Base-by-base conservation (phyloP, 352 stramenopile species). In the Globisporangium nodosum region DNA sequence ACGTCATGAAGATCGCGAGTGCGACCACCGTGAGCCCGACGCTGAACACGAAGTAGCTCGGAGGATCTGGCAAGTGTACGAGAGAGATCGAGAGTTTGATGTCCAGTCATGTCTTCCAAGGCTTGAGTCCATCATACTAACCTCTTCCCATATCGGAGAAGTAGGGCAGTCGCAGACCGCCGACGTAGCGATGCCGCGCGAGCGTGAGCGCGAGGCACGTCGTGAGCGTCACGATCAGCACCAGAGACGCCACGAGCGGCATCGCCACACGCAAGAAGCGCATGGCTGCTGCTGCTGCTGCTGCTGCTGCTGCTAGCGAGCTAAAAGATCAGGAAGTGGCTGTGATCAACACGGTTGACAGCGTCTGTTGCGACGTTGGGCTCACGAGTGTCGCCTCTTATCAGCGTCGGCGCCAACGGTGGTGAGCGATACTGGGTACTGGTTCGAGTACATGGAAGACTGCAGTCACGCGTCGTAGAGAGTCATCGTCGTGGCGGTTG, bases 121-220 rank as follows among this genome's bases (percentile, higher is more conserved):
- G 33, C 1, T 39, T 9, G 33, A 39, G 33, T 2, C 8, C 1
- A 3, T 11, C 33, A 3, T 12, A 47, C 56, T 5, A 55, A 58
- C 84, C 72, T 65, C 73, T 65, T n/a, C 75, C 75, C 52, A 77
- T 66, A 54, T 81, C 74, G 30, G 77, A 87, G 63, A 87, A 83
- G 63, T 81, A 87, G 16, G 74, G 77, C 70, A 74, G 80, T 3
- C 51, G 47, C 13, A 88, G 59, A 0, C 73, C 73, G 31, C 78
- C 78, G 7, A 76, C 57, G 51, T 87, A 87, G 31, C 66, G 68
- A 43, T 74, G 46, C 12, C 67, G 62, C 35, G 37, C 43, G 47
- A 74, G 74, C 45, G 70, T 66, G 56, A 87, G 63, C 16, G 49
- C 53, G 15, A 87, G 60, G 50, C 77, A 88, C 0, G 63, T 65